Percentiles rank a stretch among this genome's conserved stretches.
Evolutionary conservation across 106 monocot species (phyloP).

Genomic region (Phalaenopsis equestris): DNA sequence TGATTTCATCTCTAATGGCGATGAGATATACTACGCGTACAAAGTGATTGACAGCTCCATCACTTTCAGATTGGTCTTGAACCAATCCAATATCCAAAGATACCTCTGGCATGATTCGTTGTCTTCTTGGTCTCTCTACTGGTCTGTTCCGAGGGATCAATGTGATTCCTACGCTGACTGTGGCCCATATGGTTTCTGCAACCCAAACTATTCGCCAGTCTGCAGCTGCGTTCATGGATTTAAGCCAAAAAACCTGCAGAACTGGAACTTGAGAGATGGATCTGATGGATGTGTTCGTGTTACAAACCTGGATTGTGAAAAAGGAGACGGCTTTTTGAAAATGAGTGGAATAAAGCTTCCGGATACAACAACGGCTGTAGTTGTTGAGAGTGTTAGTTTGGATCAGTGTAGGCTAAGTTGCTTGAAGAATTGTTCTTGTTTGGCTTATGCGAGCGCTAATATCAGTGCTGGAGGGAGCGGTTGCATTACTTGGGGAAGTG

Average conservation of each 20-base stretch:
- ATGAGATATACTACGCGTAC: neutral
- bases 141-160: conserved; percentile 15
- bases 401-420: neutral
- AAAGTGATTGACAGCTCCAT: conserved; percentile 10
- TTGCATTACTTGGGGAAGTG: conserved; percentile 4
- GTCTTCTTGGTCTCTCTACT: conserved; percentile 23
- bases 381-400: neutral
- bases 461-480: neutral
- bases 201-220: conserved; percentile 10
- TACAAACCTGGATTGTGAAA: conserved; percentile 27
- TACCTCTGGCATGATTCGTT: conserved; percentile 15
- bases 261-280: conserved; percentile 32
- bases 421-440: conserved; percentile 10
- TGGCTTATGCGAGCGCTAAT: conserved; percentile 3
- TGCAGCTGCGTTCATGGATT: conserved; percentile 46
- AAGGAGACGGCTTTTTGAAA: conserved; percentile 24
- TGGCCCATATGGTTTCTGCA: conserved; percentile 42
- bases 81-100: conserved; percentile 11
- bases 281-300: conserved; percentile 33
- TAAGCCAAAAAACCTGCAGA: conserved; percentile 17
- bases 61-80: conserved; percentile 10
- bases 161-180: conserved; percentile 30
- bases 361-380: conserved; percentile 1
- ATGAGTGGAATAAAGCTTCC: conserved; percentile 27
- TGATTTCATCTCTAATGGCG: neutral